These are phyloP conservation scores for Raphanus raphanistrum DNA, from an alignment of 345 rosid genomes.

Conservation along the genomic window DNA sequence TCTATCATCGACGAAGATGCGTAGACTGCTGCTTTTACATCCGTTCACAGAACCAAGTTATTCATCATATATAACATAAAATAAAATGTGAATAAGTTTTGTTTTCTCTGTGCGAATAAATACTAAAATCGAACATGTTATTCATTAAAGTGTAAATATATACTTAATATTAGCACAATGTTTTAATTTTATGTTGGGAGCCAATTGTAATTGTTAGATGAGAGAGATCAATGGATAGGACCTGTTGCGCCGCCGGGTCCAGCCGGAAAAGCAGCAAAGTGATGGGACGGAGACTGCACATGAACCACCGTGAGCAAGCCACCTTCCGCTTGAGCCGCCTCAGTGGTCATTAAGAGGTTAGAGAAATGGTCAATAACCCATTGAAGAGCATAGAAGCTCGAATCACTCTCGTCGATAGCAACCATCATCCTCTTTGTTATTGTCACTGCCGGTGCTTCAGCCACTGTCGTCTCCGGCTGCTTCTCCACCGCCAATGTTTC, in stretches of 20 bases:
- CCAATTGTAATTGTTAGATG: neutral
- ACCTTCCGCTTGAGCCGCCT: slow-evolving; percentile 19
- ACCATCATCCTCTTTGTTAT: slow-evolving; percentile 46
- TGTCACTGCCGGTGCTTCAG: neutral
- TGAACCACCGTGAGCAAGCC: slow-evolving; percentile 46
- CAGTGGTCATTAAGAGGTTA: slow-evolving; percentile 22
- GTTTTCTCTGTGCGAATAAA: neutral
- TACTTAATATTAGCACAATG: neutral
- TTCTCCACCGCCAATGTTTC: slow-evolving; percentile 23
- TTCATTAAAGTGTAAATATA: neutral
- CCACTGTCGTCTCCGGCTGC: slow-evolving; percentile 27
- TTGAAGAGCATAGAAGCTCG: slow-evolving; percentile 43
- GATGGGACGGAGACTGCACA: slow-evolving; percentile 46
- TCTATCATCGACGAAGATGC: slow-evolving; percentile 29
- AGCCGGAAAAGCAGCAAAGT: slow-evolving; percentile 35
- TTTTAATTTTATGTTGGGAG: neutral
- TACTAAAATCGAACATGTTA: neutral
- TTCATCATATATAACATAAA: neutral
- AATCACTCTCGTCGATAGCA: slow-evolving; percentile 53
- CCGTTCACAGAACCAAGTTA: neutral
- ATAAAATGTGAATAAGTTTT: neutral
- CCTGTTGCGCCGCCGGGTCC: slow-evolving; percentile 53
- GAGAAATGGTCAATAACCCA: slow-evolving; percentile 44
- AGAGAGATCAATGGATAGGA: slow-evolving; percentile 6
- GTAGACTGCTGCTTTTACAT: slow-evolving; percentile 35